Base-by-base conservation (phyloP, 2,329 filamentous ascomycete genomes). In the Phialocephala sp. region DNA sequence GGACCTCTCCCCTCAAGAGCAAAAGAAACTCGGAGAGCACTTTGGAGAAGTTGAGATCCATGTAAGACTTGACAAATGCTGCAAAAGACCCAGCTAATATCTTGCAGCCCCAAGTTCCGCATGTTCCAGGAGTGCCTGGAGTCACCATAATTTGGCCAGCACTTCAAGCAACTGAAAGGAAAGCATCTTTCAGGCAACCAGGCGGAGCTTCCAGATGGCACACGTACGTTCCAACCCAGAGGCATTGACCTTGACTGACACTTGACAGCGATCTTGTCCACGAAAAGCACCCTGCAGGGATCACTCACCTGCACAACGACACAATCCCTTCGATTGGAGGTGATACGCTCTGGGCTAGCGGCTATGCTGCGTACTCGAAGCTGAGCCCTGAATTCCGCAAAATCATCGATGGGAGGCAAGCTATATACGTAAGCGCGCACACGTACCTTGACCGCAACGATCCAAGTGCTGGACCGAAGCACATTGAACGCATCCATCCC, bases 311-410 rank as follows among this genome's bases (percentile, higher is more conserved):
- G 6, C 88, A 91, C 77, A 90, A 90, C 62, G 89, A 91, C 74
- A 88, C 87, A 0, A 81, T 92, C 0, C 74, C 74, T 12, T 65
- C 63, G 0, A 74, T 87, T 0, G 90, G 90, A 1, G 90, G 90
- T 12, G 90, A 92, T 75, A 92, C 90, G 0, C 83, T 92, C 0
- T 92, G 90, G 89, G 87, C 89, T 0, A 87, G 84, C 65, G 89
- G 89, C 1, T 92, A 92, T 73, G 80, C 85, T 0, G 89, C 89
- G 0, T 92, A 92, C 71, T 89, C 91, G 76, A 92, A 92, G 77
- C 82, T 92, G 0, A 90, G 87, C 1, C 90, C 89, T 0, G 84
- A 80, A 2, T 92, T 92, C 78, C 87, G 89, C 47, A 85, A 85
- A 74, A 85, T 92, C 60, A 89, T 92, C 66, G 89, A 92, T 71